A percentile compares a stretch with the other conserved stretches of the same genome.
Conservation (phyloP, 2,329 filamentous ascomycete species). For the Saccharata proteae region DNA sequence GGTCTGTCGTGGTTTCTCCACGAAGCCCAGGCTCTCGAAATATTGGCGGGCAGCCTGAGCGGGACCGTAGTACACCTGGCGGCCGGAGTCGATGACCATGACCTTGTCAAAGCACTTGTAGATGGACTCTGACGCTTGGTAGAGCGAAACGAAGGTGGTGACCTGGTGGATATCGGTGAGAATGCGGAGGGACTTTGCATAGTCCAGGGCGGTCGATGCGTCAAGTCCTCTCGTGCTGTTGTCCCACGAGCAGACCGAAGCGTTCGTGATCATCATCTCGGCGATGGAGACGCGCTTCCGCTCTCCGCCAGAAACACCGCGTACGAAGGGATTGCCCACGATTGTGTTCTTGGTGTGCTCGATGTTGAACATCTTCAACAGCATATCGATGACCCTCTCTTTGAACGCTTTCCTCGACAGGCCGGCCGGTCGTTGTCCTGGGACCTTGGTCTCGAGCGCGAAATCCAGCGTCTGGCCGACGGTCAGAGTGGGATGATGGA, state of each 20-base stretch:
- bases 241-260: conserved; percentile 55
- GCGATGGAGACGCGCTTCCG: conserved; percentile 71
- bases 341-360: conserved; percentile 77
- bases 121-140: conserved; percentile 76
- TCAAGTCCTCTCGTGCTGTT: conserved; percentile 38
- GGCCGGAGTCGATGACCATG: conserved; percentile 64
- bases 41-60: conserved; percentile 55
- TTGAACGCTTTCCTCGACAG: conserved; percentile 65
- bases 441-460: conserved; percentile 73
- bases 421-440: conserved; percentile 64
- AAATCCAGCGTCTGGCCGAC: conserved; percentile 82
- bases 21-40: conserved; percentile 67
- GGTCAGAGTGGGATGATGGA: conserved; percentile 74
- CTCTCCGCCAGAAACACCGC: conserved; percentile 70
- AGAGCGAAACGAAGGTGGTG: conserved; percentile 74
- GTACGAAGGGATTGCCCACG: conserved; percentile 70
- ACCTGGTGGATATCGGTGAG: conserved; percentile 76
- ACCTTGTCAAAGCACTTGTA: conserved; percentile 75
- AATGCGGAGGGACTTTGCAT: conserved; percentile 34
- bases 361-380: conserved; percentile 90
- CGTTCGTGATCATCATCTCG: conserved; percentile 66
- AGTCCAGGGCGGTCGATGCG: conserved; percentile 37
- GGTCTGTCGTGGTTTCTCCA: conserved; percentile 63
- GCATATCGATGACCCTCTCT: conserved; percentile 56
- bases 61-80: conserved; percentile 65